Percentiles rank a stretch among this genome's conserved stretches.
These are phyloP conservation scores for Dicorynia guianensis DNA, from an alignment of 306 rosid genomes.

Conservation along the genomic window DNA sequence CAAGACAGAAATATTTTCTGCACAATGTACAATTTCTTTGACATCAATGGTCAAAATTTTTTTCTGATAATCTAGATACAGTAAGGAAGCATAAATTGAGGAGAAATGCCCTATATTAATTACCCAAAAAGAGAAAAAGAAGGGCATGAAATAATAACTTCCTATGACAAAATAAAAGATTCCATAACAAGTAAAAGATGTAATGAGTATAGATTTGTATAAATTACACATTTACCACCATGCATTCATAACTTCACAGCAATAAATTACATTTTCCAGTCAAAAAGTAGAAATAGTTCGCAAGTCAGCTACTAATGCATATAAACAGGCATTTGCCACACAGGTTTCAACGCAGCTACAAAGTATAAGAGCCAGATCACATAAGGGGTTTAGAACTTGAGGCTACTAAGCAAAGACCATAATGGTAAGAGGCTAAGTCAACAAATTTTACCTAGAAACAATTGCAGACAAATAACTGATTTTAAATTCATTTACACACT, in stretches of 20 bases:
- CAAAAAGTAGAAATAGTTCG: conserved; percentile 5
- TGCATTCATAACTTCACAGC: conserved; percentile 11
- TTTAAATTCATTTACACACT: conserved; percentile 25
- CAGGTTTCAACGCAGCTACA: conserved; percentile 18
- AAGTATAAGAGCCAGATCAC: conserved; percentile 14
- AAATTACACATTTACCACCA: conserved; percentile 22
- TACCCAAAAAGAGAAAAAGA: not conserved
- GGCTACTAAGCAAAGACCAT: not conserved
- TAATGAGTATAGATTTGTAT: not conserved
- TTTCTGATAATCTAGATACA: conserved; percentile 8
- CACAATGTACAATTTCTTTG: conserved; percentile 2
- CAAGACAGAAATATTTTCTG: conserved; percentile 5
- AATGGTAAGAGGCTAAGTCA: not conserved
- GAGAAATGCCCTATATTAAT: not conserved
- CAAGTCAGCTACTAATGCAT: conserved; percentile 11
- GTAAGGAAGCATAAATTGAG: conserved; percentile 20
- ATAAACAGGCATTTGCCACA: conserved; percentile 2
- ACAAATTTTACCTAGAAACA: not conserved
- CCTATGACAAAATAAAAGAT: conserved; percentile 27
- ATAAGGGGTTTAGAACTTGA: not conserved
- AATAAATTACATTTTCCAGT: conserved; percentile 2
- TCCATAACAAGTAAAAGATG: not conserved
- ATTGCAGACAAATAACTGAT: conserved; percentile 2
- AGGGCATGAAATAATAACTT: conserved; percentile 10
- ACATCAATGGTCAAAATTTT: conserved; percentile 16